Evolutionary conservation across 2,329 filamentous ascomycete species (phyloP).

Genomic region (Orbilia ellipsospora): DNA sequence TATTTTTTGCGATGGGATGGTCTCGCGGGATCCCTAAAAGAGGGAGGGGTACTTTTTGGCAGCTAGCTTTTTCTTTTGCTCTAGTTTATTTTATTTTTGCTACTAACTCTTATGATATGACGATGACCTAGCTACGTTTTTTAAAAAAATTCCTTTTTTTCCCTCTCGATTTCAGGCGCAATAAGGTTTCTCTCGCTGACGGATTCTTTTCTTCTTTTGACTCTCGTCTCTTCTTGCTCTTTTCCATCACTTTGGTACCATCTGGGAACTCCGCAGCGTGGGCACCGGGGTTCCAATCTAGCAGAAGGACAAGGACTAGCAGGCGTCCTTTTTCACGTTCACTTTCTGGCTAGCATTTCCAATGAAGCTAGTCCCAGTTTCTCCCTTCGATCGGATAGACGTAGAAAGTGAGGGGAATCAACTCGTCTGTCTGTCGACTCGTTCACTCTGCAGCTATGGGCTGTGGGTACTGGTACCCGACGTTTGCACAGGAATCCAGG

Average conservation of each 20-base stretch:
- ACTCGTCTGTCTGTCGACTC: neutral
- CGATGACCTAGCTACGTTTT: no score
- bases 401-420: neutral
- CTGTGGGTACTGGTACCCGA: neutral
- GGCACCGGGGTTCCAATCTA: no score
- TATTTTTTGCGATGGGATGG: constrained; percentile 53
- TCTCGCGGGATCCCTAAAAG: neutral
- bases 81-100: no score
- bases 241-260: constrained; percentile 24
- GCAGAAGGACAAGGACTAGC: no score
- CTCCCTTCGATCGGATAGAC: no score
- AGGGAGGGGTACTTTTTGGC: constrained; percentile 48
- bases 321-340: no score
- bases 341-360: no score
- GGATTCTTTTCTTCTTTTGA: constrained; percentile 31
- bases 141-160: neutral
- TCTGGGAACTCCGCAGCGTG: neutral
- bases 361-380: no score
- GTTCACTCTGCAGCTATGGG: constrained; percentile 1
- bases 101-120: no score
- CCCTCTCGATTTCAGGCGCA: no score
- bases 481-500: no score
- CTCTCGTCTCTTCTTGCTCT: constrained; percentile 50
- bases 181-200: constrained; percentile 43
- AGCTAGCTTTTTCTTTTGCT: constrained; percentile 15